Base-by-base conservation (phyloP, 441 rosid genomes). In the Capsella rubella region DNA sequence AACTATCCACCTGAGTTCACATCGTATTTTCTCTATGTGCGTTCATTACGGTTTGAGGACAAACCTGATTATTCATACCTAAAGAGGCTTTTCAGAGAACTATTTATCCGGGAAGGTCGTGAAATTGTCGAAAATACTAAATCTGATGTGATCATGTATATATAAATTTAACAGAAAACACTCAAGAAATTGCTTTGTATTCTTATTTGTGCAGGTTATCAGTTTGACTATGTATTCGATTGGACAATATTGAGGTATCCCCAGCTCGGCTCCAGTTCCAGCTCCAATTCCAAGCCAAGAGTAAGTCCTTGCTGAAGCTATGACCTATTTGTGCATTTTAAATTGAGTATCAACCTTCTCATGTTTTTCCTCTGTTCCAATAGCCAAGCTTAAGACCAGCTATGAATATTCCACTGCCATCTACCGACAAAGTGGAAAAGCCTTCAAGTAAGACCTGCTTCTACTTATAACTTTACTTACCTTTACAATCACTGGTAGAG, bases 61-160 rank as follows among this genome's bases (percentile, higher is more conserved):
- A 84, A 85, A 65, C 94, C 94, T 13, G 94, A 89, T 72, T 87
- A 89, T 71, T 83, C 94, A 29, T 89, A 87, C 80, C 66, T 89
- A 78, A 85, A 89, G 79, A 84, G 87, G 83, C 87, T 89, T 54
- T 89, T 89, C 79, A 75, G 90, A 15, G 93, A 89, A 37, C 80
- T 89, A 72, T 89, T 89, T 47, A 85, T 87, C 75, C 83, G 90
- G 55, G 94, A 89, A 89, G 83, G 94, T 89, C 60, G 15, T 43
- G 13, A 28, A 53, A 2, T 8, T 31, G 40, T 29, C 6, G 12
- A 28, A 27, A 5, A 7, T 11, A 7, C 40, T 40, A 51, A 8
- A 3, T 51, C 31, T 28, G 0, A 0, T 76, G 55, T 49, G 42
- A 28, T n/a, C 28, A 16, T 34, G 39, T 32, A 32, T 54, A 32